phyloP scores from a whole-genome alignment of 305 asterid genomes.

The Withania somnifera region DNA sequence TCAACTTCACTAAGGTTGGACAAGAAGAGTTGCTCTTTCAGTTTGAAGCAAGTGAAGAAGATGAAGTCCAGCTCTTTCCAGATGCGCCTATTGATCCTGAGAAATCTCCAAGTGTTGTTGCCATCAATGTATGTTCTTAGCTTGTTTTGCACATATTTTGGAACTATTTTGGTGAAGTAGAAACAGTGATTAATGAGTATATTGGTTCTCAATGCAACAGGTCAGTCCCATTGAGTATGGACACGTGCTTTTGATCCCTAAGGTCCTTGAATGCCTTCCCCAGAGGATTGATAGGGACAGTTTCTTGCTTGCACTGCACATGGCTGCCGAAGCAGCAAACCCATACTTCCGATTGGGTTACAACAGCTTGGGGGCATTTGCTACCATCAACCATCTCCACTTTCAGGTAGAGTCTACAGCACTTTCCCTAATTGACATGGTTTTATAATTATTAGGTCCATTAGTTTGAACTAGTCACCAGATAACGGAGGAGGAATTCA shows the following conservation, averaged over 20 bases:
- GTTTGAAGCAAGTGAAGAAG: slow-evolving; percentile 42
- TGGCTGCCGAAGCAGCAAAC: slow-evolving; percentile 71
- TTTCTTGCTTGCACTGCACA: slow-evolving; percentile 68
- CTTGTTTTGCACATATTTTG: neutral
- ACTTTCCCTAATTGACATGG: neutral
- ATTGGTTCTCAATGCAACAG: slow-evolving; percentile 28
- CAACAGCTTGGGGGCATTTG: slow-evolving; percentile 94
- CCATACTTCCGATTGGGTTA: slow-evolving; percentile 83
- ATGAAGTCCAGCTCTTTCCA: slow-evolving; percentile 40
- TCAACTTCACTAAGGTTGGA: slow-evolving; percentile 80
- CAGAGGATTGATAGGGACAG: slow-evolving; percentile 72
- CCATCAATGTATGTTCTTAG: slow-evolving; percentile 51
- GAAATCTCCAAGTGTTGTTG: slow-evolving; percentile 62
- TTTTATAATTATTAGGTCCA: neutral
- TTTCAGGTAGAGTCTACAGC: slow-evolving; percentile 38
- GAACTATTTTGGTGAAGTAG: neutral
- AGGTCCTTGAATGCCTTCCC: slow-evolving; percentile 57
- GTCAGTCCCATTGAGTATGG: slow-evolving; percentile 93
- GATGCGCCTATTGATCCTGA: slow-evolving; percentile 46
- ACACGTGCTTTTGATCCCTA: slow-evolving; percentile 76
- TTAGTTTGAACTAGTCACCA: neutral
- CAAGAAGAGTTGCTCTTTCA: slow-evolving; percentile 80
- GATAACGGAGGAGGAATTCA: neutral
- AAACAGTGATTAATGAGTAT: neutral
- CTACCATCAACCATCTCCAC: slow-evolving; percentile 93